Base-by-base conservation (phyloP, 257 asterid genomes). In the Mitragyna speciosa region DNA sequence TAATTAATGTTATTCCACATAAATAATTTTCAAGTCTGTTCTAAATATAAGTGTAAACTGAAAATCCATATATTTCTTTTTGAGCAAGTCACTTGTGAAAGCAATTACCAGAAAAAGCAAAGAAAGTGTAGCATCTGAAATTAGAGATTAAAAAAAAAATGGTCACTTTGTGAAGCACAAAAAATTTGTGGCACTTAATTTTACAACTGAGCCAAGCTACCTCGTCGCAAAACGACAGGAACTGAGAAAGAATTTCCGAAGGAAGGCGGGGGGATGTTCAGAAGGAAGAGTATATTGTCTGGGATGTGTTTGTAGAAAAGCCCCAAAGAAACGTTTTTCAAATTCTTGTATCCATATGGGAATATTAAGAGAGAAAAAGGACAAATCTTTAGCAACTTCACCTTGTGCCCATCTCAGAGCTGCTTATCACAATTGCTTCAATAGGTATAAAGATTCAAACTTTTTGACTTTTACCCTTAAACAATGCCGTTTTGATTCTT, bases 391-490 rank as follows among this genome's bases (percentile, higher is more conserved):
- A 36, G 81, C 97, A 49, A 93, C 97, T 77, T 91, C 99, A 24
- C 95, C 95, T 58, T 95, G 98, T 75, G 92, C 97, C 54, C 78
- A 90, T 77, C 89, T 92, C 82, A 88, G 94, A 85, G 87, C 83
- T 72, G 93, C 95, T 82, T 93, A 93, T 70, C 92, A 95, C 89
- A 86, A 79, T 76, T 95, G 98, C 91, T 95, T 95, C 91, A 92
- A 95, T 90, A 87, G 89, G 97, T 93, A 41, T 19, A 70, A 71
- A 77, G 36, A 70, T 83, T 70, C 85, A 41, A 36, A 47, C 36
- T 63, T 73, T 74, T 73, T 16, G 24, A 31, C 12, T 43, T 83
- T 75, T 41, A 6, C 58, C 22, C 49, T 28, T 72, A 65, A 28
- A 33, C 9, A 9, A 41, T 66, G 6, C 56, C 26, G 26, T 49